Conservation (phyloP, 2,329 filamentous ascomycete genomes). For the Aspergillus pseudoglaucus region DNA sequence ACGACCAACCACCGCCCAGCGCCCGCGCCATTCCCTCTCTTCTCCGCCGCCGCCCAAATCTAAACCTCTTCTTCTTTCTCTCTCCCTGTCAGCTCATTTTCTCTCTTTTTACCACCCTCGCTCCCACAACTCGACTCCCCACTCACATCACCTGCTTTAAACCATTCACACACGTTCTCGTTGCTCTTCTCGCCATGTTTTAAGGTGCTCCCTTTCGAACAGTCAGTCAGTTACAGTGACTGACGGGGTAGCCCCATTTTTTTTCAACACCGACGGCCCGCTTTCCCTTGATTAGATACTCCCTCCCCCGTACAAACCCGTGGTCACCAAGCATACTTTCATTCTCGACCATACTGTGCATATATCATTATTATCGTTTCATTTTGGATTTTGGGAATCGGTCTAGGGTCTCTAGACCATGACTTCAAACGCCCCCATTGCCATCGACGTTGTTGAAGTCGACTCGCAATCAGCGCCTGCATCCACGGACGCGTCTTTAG, state of each 20-base stretch:
- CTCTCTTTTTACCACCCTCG: too few relatives aligned
- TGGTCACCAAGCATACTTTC: constrained; percentile 6
- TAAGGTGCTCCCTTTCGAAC: constrained; percentile 14
- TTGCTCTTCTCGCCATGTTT: constrained; percentile 12
- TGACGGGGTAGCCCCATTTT: constrained; percentile 16
- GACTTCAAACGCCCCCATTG: constrained; percentile 9
- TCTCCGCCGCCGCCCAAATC: background rate
- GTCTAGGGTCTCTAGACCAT: constrained; percentile 7
- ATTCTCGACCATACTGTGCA: constrained; percentile 6
- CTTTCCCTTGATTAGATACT: constrained; percentile 7
- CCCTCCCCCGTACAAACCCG: constrained; percentile 7
- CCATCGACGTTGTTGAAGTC: constrained; percentile 5
- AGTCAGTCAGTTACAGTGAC: constrained; percentile 15
- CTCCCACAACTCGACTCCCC: too few relatives aligned
- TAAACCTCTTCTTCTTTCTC: constrained; percentile 16
- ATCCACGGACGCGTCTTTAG: constrained; percentile 13
- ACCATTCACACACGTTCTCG: constrained; percentile 3
- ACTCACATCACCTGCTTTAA: constrained; percentile 2
- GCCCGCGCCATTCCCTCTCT: background rate
- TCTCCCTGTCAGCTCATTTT: constrained; percentile 1
- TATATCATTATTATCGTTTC: background rate
- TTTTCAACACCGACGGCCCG: constrained; percentile 4
- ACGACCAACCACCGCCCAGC: background rate
- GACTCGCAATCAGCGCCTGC: constrained; percentile 5
- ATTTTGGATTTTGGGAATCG: background rate